Evolutionary conservation across 805 yeast species (phyloP), one percentile per base, ranked within the genome.

Genomic region (Candida sonorensis): DNA sequence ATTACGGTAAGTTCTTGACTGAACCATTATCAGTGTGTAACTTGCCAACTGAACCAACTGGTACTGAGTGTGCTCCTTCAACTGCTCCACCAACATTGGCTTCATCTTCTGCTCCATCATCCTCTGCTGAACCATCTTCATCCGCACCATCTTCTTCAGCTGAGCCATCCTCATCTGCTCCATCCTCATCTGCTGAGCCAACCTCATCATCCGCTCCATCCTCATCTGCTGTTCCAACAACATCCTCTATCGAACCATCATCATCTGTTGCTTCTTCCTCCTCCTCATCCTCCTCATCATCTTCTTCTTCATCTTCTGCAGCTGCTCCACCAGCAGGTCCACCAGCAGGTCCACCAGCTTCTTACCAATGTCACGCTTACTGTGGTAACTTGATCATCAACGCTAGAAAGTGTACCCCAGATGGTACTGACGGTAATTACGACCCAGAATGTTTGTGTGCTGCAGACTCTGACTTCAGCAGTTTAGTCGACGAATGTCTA

Each of bases 1-100:
- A 60, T 44, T 61, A 61, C 42, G 58, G 62, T 25, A 30, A 37
- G 1, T 60, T 42, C 44, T 50, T 60, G 32, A 36, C 51, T 16
- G 23, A 40, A 10, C 55, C 64, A 14, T 42, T 61, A 24, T 52
- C 44, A n/a, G 59, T 48, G 12, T 61, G 66, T 45, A 16, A 30
- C 23, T 38, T 48, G 13, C 31, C 49, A 11, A 58, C 64, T 13
- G 53, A 48, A 35, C 65, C 65, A 49, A 60, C 65, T 22, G 65
- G 64, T 43, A 55, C 63, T 10, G 26, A 30, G 11, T 53, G 54
- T 42, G 42, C 51, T n/a, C n/a, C n/a, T n/a, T n/a, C n/a, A n/a
- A n/a, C n/a, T n/a, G n/a, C n/a, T n/a, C n/a, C n/a, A n/a, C n/a
- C n/a, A n/a, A n/a, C n/a, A n/a, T n/a, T n/a, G n/a, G n/a, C n/a